These are phyloP conservation scores for Capsicum rhomboideum DNA, from an alignment of 257 asterid species.

Conservation along the genomic window DNA sequence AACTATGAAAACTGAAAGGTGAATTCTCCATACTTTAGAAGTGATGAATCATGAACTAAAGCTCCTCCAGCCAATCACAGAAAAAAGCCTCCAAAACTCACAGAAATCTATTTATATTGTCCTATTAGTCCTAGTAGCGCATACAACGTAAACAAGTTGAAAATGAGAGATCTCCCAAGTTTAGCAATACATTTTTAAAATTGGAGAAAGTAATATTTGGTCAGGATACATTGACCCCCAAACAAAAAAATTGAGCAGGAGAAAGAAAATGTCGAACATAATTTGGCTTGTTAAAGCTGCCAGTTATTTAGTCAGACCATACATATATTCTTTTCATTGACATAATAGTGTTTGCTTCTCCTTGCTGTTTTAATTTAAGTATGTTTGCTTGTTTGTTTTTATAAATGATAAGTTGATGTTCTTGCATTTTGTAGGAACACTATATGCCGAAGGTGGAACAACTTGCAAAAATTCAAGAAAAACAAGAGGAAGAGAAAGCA, in stretches of 20 bases:
- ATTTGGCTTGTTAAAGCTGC: background rate
- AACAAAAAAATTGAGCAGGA: background rate
- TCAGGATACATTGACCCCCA: background rate
- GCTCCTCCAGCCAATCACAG: background rate
- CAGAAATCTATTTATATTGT: background rate
- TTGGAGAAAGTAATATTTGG: background rate
- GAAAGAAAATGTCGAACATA: background rate
- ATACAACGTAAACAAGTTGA: background rate
- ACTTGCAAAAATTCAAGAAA: conserved; percentile 69
- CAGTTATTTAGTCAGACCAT: background rate
- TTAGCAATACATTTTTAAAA: background rate
- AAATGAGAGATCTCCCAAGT: background rate
- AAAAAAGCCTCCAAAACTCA: background rate
- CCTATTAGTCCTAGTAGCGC: background rate
- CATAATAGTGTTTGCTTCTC: background rate
- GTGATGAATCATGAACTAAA: background rate
- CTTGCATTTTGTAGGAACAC: conserved; percentile 43
- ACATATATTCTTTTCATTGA: background rate
- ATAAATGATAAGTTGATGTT: background rate
- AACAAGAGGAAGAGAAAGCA: conserved; percentile 70
- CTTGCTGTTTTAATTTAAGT: background rate
- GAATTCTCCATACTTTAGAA: background rate
- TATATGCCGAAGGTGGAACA: conserved; percentile 68
- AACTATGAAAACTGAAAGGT: background rate
- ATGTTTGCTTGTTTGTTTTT: background rate